Percentiles rank a stretch among this genome's conserved stretches.
Evolutionary conservation across 495 filamentous ascomycete genomes (phyloP).

Genomic region (Acidomyces sp.): DNA sequence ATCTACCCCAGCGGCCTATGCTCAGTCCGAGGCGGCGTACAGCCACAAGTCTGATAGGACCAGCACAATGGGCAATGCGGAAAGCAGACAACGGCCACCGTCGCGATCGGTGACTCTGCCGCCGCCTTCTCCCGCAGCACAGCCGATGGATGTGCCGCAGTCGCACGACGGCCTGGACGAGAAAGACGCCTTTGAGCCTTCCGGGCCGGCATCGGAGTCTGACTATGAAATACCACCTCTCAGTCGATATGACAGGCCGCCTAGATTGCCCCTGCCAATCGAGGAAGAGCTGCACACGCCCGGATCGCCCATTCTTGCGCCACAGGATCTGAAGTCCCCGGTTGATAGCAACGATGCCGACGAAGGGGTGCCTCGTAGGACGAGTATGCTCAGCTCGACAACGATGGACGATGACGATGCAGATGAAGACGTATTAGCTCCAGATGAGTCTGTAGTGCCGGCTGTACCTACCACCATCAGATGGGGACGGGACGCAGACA

Average conservation of each 20-base stretch:
- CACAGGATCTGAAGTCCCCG: constrained; percentile 41
- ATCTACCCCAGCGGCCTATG: no score
- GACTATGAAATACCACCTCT: constrained; percentile 7
- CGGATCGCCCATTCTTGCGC: constrained; percentile 68
- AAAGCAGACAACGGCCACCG: constrained; percentile 10
- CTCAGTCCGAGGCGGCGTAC: constrained; percentile 2
- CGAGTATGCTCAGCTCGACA: constrained; percentile 52
- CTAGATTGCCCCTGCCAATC: constrained; percentile 79
- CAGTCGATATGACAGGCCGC: constrained; percentile 55
- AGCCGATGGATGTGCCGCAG: constrained; percentile 14
- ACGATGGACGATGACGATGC: constrained; percentile 75
- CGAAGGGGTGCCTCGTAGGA: constrained; percentile 38
- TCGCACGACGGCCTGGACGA: constrained; percentile 7
- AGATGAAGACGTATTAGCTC: constrained; percentile 44
- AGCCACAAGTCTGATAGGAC: constrained; percentile 7
- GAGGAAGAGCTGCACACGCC: constrained; percentile 76
- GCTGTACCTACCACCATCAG: constrained; percentile 70
- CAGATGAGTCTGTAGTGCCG: constrained; percentile 41
- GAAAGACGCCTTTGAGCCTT: constrained; percentile 4
- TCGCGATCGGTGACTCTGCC: neutral
- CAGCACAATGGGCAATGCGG: constrained; percentile 16
- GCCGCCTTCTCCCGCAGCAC: constrained; percentile 9
- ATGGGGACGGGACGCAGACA: constrained; percentile 64
- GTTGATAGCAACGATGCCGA: constrained; percentile 39
- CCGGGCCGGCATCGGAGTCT: constrained; percentile 15